phyloP scores from a whole-genome alignment of 2,329 filamentous ascomycete genomes.

The Penicillium sp. region DNA sequence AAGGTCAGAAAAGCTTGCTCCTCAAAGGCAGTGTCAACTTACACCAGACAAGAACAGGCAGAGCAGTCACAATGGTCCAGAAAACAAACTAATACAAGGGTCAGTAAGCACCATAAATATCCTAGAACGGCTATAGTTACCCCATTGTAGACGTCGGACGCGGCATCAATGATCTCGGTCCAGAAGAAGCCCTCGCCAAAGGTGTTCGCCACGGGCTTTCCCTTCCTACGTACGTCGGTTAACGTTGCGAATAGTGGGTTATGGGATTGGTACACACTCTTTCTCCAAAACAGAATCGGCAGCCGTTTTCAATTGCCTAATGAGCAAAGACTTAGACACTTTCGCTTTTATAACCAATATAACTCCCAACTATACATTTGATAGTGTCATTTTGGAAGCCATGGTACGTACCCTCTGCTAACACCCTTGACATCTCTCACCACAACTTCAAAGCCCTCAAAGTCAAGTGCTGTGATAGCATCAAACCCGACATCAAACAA shows the following conservation, averaged over 20 bases:
- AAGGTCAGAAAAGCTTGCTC: slow-evolving; percentile 16
- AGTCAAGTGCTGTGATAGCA: slow-evolving; percentile 89
- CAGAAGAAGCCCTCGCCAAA: slow-evolving; percentile 70
- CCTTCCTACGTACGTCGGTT: slow-evolving; percentile 57
- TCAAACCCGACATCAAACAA: slow-evolving; percentile 95
- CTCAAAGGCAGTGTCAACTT: slow-evolving; percentile 46
- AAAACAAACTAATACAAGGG: slow-evolving; percentile 68
- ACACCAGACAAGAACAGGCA: slow-evolving; percentile 92
- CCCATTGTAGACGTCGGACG: slow-evolving; percentile 86
- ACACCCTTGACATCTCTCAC: slow-evolving; percentile 83
- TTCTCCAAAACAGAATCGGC: slow-evolving; percentile 59
- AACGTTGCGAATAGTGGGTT: slow-evolving; percentile 23
- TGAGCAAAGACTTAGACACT: slow-evolving; percentile 34
- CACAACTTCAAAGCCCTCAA: slow-evolving; percentile 79
- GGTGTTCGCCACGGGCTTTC: slow-evolving; percentile 66
- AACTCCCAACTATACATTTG: slow-evolving; percentile 51
- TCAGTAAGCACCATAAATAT: slow-evolving; percentile 22
- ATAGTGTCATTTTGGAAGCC: slow-evolving; percentile 78
- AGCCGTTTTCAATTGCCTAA: slow-evolving; percentile 50
- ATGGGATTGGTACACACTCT: slow-evolving; percentile 57
- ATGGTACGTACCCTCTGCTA: slow-evolving; percentile 97
- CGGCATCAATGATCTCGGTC: slow-evolving; percentile 71
- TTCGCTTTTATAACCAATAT: slow-evolving; percentile 36
- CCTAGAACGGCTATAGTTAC: slow-evolving; percentile 47
- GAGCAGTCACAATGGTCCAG: slow-evolving; percentile 88